Percentiles rank a stretch among this genome's conserved stretches.
Conservation (phyloP, 75 land plant genomes). For the Cunninghamia lanceolata region DNA sequence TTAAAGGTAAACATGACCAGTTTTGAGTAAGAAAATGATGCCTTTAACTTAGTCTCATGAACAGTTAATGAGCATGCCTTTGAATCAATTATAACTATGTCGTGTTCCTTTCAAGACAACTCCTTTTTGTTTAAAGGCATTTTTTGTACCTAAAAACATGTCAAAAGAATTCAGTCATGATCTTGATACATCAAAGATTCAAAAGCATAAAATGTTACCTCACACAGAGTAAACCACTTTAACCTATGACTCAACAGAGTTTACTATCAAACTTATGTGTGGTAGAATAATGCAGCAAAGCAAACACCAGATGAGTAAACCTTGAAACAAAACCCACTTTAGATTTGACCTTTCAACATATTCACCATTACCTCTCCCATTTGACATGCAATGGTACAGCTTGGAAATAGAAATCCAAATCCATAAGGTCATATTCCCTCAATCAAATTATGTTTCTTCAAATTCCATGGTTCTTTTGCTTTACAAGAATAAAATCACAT, state of each 20-base stretch:
- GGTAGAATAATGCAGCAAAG: background rate
- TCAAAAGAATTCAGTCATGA: background rate
- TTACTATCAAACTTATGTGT: background rate
- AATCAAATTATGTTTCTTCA: too few relatives aligned
- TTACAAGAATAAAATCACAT: too few relatives aligned
- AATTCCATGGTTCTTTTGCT: too few relatives aligned
- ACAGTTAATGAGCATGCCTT: constrained; percentile 29
- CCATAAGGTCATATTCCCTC: too few relatives aligned
- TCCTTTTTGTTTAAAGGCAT: constrained; percentile 49
- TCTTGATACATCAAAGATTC: too few relatives aligned
- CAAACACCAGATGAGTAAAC: too few relatives aligned
- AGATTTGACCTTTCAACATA: too few relatives aligned
- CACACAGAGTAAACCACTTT: background rate
- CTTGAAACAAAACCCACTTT: too few relatives aligned
- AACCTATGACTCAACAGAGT: background rate
- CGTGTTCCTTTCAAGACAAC: constrained; percentile 42
- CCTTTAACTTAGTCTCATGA: too few relatives aligned
- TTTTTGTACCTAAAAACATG: constrained; percentile 42
- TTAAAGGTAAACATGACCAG: constrained; percentile 6
- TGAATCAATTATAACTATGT: constrained; percentile 36
- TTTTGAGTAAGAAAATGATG: too few relatives aligned
- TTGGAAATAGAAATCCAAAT: background rate
- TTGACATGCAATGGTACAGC: background rate
- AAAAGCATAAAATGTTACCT: background rate
- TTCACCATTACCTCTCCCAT: too few relatives aligned